A percentile compares a stretch with the other conserved stretches of the same genome.
Evolutionary conservation across 2,329 filamentous ascomycete species (phyloP).

Genomic region (Aspergillus sojae): DNA sequence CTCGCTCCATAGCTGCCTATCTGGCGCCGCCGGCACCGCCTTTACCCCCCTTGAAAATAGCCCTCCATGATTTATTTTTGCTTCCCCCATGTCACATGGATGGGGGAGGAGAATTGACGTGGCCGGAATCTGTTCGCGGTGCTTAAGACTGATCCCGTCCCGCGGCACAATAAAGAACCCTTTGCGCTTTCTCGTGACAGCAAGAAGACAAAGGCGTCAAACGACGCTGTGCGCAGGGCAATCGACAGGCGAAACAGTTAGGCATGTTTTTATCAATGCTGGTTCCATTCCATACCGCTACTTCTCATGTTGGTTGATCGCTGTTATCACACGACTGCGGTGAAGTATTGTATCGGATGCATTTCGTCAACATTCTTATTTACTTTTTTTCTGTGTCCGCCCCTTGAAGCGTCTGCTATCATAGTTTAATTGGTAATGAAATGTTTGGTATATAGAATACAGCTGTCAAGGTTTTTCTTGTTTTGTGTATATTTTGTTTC

Average conservation of each 20-base stretch:
- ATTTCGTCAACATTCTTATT: neutral
- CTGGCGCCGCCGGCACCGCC: neutral
- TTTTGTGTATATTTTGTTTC: neutral
- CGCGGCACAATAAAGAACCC: constrained; percentile 2
- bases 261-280: constrained; percentile 9
- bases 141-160: constrained; percentile 3
- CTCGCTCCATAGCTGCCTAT: constrained; percentile 3
- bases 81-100: constrained; percentile 10
- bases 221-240: constrained; percentile 4
- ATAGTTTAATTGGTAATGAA: neutral
- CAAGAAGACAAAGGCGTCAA: constrained; percentile 10
- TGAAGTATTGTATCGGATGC: constrained; percentile 10
- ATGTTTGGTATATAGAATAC: neutral
- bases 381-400: neutral
- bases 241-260: constrained; percentile 5
- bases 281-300: constrained; percentile 23
- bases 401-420: neutral
- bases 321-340: constrained; percentile 24
- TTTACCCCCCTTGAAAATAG: neutral
- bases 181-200: constrained; percentile 11
- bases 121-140: constrained; percentile 11
- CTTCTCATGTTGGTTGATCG: constrained; percentile 16
- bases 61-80: constrained; percentile 2
- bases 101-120: constrained; percentile 9
- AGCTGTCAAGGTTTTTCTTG: neutral